Base-by-base conservation (phyloP, 2,329 filamentous ascomycete genomes). In the Botrytis paeoniae region DNA sequence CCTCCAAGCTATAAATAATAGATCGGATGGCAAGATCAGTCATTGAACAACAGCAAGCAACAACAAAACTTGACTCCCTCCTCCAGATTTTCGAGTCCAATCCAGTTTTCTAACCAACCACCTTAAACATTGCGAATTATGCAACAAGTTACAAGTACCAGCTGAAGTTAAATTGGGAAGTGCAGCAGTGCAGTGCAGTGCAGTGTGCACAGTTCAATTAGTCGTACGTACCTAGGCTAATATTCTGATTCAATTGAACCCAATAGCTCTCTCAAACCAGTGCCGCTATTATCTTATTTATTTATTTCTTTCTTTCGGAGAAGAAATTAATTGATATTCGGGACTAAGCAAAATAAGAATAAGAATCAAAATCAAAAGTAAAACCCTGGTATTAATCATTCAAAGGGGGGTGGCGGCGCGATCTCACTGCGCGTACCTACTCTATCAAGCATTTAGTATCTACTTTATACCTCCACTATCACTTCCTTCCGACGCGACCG, bases 351-450 rank as follows among this genome's bases (percentile, higher is more conserved):
- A 18, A 62, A 59, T 35, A 35, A 62, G 37, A 39, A 39, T 6
- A 35, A 61, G 32, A 60, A 60, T 35, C 29, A 7, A 3, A 37
- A 37, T 25, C 9, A 60, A 37, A 60, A 60, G 29, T 22, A 60
- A 60, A 60, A 10, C 57, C 57, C 29, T 20, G 20, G 29, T 8
- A 60, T 18, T 29, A 3, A 60, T 37, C 32, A 61, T 29, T 16
- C 51, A 60, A 22, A 60, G 57, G 57, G 57, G 57, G 57, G 57
- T 60, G 57, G 57, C 57, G 57, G 51, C 51, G 51, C 51, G 51
- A 57, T 57, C 51, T 57, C 7, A 57, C 51, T 57, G 51, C 51
- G 48, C 48, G 48, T 51, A 51, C 48, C 25, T 51, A 10, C 45
- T 48, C 20, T n/a, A 51, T 51, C 25, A 25, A 51, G 48, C 20